Percentiles rank a stretch among this genome's conserved stretches.
Evolutionary conservation across 1,284 basidiomycete species (phyloP).

Genomic region (Neolentinus lepideus): DNA sequence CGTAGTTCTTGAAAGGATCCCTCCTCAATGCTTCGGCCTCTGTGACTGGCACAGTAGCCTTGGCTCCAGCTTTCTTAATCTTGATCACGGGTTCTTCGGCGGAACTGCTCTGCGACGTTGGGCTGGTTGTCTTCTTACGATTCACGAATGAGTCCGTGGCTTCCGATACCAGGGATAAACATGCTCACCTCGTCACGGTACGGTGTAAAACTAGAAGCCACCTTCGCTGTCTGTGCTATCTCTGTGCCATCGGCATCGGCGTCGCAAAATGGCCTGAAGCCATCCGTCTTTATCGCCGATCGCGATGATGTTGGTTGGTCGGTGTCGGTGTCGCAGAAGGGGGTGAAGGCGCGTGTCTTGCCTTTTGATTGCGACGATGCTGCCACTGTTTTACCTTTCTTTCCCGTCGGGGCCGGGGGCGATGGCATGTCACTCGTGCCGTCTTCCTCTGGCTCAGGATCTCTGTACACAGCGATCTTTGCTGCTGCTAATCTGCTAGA

Average conservation of each 20-base stretch:
- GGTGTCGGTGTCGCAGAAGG: not conserved
- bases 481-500: conserved; percentile 2
- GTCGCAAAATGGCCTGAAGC: not conserved
- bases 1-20: conserved; percentile 74
- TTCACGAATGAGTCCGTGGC: no score
- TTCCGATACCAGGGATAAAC: not conserved
- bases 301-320: not conserved
- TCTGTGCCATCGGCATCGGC: not conserved
- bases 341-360: not conserved
- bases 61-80: conserved; percentile 36
- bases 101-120: conserved; percentile 2
- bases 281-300: not conserved
- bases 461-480: conserved; percentile 17
- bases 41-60: conserved; percentile 33
- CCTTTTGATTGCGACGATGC: not conserved
- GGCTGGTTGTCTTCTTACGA: not conserved
- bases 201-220: not conserved
- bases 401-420: not conserved
- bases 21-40: conserved; percentile 71
- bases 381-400: not conserved
- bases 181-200: conserved; percentile 6
- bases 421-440: not conserved
- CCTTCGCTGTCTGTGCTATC: no score
- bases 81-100: conserved; percentile 55
- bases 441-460: conserved; percentile 11